Conservation (phyloP, 495 filamentous ascomycete species). For the Penicillium cinerascens region DNA sequence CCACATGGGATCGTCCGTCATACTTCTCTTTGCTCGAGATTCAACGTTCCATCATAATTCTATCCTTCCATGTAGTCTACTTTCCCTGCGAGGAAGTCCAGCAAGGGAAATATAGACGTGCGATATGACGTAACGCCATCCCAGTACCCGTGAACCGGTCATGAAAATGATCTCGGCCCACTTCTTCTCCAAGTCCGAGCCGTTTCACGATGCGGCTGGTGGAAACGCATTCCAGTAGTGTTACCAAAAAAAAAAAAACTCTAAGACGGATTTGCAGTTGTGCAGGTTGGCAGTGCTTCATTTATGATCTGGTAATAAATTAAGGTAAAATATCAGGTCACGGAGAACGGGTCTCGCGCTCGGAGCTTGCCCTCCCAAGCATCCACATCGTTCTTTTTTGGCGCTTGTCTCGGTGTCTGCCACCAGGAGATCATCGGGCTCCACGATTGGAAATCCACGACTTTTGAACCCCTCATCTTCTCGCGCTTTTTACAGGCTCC, state of each 20-base stretch:
- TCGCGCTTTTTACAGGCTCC: neutral
- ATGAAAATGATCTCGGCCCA: neutral
- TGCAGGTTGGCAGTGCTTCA: neutral
- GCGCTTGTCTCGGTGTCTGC: conserved; percentile 20
- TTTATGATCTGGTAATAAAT: neutral
- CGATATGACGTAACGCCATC: neutral
- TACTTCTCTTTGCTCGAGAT: neutral
- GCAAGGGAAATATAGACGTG: neutral
- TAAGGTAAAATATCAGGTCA: neutral
- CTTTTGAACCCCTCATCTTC: neutral
- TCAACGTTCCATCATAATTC: neutral
- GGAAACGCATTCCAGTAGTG: neutral
- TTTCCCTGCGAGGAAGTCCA: neutral
- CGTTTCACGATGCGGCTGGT: neutral
- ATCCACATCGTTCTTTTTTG: conserved; percentile 6
- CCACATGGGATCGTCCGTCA: neutral
- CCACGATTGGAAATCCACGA: neutral
- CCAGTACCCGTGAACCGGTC: neutral
- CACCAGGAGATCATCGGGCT: neutral
- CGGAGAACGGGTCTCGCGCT: neutral
- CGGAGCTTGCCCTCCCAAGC: conserved; percentile 1
- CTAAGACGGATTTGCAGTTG: neutral
- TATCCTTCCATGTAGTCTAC: neutral
- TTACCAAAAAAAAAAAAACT: neutral
- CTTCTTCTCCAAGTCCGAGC: neutral